A percentile compares a stretch with the other conserved stretches of the same genome.
These are phyloP conservation scores for Phytophthora citrophthora DNA, from an alignment of 352 stramenopile genomes.

Conservation along the genomic window DNA sequence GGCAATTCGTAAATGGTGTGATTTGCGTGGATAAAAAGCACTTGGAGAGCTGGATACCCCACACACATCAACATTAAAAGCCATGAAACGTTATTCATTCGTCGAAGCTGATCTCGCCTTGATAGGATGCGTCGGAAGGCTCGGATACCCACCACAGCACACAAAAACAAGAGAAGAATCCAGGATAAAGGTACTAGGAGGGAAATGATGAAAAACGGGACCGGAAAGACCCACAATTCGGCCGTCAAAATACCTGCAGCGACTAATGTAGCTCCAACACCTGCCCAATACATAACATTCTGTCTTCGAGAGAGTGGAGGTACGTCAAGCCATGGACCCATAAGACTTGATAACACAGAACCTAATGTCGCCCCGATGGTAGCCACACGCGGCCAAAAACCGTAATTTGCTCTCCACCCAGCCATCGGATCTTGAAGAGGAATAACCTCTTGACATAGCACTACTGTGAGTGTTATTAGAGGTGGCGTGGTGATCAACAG, in stretches of 20 bases:
- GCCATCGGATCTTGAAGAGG: neutral
- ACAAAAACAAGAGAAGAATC: neutral
- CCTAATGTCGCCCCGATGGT: neutral
- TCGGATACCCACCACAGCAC: neutral
- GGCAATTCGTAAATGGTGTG: constrained; percentile 11
- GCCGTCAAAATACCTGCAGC: constrained; percentile 10
- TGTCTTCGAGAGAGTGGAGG: neutral
- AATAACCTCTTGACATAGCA: neutral
- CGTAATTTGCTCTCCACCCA: neutral
- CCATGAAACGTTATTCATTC: neutral
- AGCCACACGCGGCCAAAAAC: neutral
- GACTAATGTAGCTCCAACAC: neutral
- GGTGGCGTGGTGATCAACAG: too few relatives aligned
- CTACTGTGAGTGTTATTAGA: neutral
- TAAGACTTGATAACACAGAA: neutral
- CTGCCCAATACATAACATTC: too few relatives aligned
- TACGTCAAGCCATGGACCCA: neutral
- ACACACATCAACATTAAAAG: neutral
- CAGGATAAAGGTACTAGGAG: constrained; percentile 1
- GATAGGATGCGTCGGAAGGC: neutral
- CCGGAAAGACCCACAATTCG: constrained; percentile 23
- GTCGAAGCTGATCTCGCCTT: constrained; percentile 3
- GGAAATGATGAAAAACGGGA: constrained; percentile 27
- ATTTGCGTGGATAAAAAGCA: neutral
- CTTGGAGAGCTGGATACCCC: constrained; percentile 1